Conservation (phyloP, 306 rosid genomes). For the Fragaria iinumae region DNA sequence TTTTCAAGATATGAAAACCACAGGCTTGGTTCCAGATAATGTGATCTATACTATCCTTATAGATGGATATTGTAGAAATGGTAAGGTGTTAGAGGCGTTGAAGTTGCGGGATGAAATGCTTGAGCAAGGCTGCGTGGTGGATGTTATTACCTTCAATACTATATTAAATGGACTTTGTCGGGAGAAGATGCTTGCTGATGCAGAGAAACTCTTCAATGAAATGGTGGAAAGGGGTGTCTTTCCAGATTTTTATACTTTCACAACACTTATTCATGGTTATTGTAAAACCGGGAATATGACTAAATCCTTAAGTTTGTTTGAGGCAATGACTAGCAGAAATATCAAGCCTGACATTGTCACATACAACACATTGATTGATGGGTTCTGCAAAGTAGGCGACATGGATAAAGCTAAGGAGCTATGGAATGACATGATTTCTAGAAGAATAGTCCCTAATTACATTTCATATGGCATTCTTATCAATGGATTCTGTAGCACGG, state of each 20-base stretch:
- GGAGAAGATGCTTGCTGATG: slow-evolving; percentile 70
- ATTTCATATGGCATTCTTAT: slow-evolving; percentile 70
- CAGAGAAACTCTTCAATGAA: slow-evolving; percentile 66
- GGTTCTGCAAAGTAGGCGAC: slow-evolving; percentile 84
- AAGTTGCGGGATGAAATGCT: slow-evolving; percentile 73
- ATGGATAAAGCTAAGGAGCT: slow-evolving; percentile 71
- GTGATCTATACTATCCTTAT: slow-evolving; percentile 84
- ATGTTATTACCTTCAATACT: slow-evolving; percentile 73
- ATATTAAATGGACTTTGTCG: slow-evolving; percentile 76
- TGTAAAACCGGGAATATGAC: slow-evolving; percentile 74
- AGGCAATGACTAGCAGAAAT: slow-evolving; percentile 52
- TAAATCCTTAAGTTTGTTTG: slow-evolving; percentile 57
- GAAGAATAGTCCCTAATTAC: slow-evolving; percentile 55
- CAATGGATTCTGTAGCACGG: slow-evolving; percentile 74
- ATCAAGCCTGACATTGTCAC: slow-evolving; percentile 83
- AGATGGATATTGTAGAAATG: slow-evolving; percentile 72
- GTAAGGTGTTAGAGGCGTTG: slow-evolving; percentile 62
- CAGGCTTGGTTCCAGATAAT: slow-evolving; percentile 76
- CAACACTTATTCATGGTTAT: slow-evolving; percentile 85
- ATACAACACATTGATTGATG: slow-evolving; percentile 75
- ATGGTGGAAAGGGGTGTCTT: slow-evolving; percentile 70
- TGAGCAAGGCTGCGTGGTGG: slow-evolving; percentile 66
- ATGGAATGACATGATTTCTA: slow-evolving; percentile 66
- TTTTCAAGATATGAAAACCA: slow-evolving; percentile 57
- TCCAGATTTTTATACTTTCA: slow-evolving; percentile 52